phyloP scores from a whole-genome alignment of 345 rosid genomes.

The Moringa oleifera region DNA sequence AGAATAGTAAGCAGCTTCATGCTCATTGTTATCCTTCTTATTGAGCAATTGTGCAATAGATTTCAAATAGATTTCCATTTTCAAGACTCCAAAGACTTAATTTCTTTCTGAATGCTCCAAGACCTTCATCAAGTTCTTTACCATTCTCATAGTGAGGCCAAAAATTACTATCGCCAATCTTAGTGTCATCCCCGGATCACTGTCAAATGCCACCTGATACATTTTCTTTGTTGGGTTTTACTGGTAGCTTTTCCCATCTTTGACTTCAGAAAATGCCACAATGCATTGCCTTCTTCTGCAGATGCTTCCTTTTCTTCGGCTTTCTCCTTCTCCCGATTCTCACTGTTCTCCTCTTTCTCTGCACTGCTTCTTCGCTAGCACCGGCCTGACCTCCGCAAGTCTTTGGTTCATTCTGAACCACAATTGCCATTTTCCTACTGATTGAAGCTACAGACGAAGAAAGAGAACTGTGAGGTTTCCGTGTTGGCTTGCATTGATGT shows the following conservation, averaged over 20 bases:
- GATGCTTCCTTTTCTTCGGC: too few species aligned
- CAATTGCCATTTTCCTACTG: conserved; percentile 18
- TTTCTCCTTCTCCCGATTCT: conserved; percentile 13
- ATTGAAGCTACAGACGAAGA: background rate
- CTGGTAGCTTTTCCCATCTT: conserved; percentile 30
- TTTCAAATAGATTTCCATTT: background rate
- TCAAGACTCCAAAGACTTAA: too few species aligned
- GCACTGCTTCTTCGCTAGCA: background rate
- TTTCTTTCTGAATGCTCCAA: too few species aligned
- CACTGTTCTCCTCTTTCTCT: conserved; percentile 10
- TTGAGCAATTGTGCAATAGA: conserved; percentile 6
- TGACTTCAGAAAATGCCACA: conserved; percentile 24
- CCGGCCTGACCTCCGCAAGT: background rate
- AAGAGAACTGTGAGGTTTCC: background rate
- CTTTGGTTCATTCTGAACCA: background rate
- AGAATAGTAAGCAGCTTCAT: conserved; percentile 11
- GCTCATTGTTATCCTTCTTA: conserved; percentile 13
- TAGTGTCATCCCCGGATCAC: conserved; percentile 31
- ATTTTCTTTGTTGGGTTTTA: conserved; percentile 36
- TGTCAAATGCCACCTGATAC: conserved; percentile 36
- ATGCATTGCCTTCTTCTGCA: too few species aligned
- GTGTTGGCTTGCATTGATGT: conserved; percentile 11
- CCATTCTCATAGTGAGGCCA: conserved; percentile 41
- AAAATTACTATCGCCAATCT: conserved; percentile 40
- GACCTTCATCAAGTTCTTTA: conserved; percentile 30